These are phyloP conservation scores for Exserohilum turcica DNA, from an alignment of 2,329 filamentous ascomycete species.

Conservation along the genomic window DNA sequence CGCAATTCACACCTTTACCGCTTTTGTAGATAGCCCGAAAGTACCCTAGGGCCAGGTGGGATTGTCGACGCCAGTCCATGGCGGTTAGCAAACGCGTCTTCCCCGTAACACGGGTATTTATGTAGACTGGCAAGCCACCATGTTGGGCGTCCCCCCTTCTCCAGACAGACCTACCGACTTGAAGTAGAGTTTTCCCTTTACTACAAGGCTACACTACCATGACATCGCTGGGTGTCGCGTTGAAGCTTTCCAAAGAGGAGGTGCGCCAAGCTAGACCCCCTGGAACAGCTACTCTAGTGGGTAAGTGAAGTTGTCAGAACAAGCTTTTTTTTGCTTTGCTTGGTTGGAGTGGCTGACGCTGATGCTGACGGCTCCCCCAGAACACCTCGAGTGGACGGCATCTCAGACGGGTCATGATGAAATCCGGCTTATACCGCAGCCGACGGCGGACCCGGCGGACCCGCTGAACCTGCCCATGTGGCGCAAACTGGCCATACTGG, in stretches of 20 bases:
- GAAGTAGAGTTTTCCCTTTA: too few species aligned
- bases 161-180: too few species aligned
- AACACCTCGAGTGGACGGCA: conserved; percentile 37
- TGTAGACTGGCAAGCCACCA: conserved; percentile 4
- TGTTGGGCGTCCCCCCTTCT: too few species aligned
- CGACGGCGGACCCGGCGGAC: conserved; percentile 48
- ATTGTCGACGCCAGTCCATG: too few species aligned
- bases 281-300: conserved; percentile 48
- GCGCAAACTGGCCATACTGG: conserved; percentile 45
- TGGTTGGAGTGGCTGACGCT: conserved; percentile 3
- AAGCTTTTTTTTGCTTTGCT: too few species aligned
- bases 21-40: too few species aligned
- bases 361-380: conserved; percentile 9
- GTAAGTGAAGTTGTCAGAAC: too few species aligned
- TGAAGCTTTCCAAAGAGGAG: conserved; percentile 48
- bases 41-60: too few species aligned
- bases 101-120: too few species aligned
- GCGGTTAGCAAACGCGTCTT: too few species aligned
- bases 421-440: conserved; percentile 47
- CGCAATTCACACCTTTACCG: too few species aligned
- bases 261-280: conserved; percentile 48
- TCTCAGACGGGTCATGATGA: conserved; percentile 43
- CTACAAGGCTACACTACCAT: too few species aligned
- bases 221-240: conserved; percentile 44
- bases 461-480: conserved; percentile 49